phyloP scores from a whole-genome alignment of 441 rosid genomes.

The Brassica hybrid region DNA sequence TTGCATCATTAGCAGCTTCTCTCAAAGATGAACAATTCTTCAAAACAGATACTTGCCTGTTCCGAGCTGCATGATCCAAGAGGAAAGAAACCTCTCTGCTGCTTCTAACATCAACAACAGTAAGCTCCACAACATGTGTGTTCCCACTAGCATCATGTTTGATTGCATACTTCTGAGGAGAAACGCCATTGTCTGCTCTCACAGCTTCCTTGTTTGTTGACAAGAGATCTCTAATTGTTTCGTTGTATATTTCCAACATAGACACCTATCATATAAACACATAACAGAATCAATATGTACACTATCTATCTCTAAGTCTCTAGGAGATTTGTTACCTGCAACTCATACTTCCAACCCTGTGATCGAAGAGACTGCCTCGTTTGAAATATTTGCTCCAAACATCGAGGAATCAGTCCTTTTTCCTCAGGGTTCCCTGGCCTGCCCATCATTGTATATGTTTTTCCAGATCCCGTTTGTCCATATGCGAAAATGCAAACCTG shows the following conservation, averaged over 20 bases:
- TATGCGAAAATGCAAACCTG: slow-evolving; percentile 98
- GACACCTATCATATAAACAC: slow-evolving; percentile 61
- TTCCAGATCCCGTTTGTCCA: slow-evolving; percentile 98
- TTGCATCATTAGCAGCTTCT: slow-evolving; percentile 4
- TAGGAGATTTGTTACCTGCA: no score
- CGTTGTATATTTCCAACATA: slow-evolving; percentile 98
- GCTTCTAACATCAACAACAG: slow-evolving; percentile 84
- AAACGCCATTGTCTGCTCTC: slow-evolving; percentile 57
- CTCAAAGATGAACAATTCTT: slow-evolving; percentile 5
- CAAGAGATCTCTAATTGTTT: slow-evolving; percentile 88
- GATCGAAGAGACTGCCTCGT: slow-evolving; percentile 76
- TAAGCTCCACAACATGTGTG: slow-evolving; percentile 82
- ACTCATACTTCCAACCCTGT: slow-evolving; percentile 95
- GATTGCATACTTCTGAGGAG: slow-evolving; percentile 82
- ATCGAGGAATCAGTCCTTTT: slow-evolving; percentile 91
- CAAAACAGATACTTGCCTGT: slow-evolving; percentile 58
- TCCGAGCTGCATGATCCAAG: slow-evolving; percentile 80
- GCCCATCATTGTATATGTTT: slow-evolving; percentile 99
- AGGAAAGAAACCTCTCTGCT: slow-evolving; percentile 75
- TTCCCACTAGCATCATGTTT: slow-evolving; percentile 92
- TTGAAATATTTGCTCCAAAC: slow-evolving; percentile 89
- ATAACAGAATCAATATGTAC: no score
- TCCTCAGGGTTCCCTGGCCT: slow-evolving; percentile 71
- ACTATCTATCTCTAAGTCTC: no score
- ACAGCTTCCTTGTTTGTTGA: slow-evolving; percentile 55